These are phyloP conservation scores for Lodderomyces pseudojiufengensis DNA, from an alignment of 1,139 yeast genomes.

Conservation along the genomic window DNA sequence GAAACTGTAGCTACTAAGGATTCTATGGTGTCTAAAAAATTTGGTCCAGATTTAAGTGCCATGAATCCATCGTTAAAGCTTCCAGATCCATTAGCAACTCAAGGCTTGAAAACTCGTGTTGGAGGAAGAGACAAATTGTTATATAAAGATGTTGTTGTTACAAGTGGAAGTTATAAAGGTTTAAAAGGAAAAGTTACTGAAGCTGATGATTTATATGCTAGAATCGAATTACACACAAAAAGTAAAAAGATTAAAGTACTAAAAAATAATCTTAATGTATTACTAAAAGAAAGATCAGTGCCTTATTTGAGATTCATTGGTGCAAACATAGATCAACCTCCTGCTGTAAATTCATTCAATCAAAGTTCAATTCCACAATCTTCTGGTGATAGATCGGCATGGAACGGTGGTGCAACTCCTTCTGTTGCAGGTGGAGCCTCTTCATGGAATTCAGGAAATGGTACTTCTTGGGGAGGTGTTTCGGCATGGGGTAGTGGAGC, in stretches of 20 bases:
- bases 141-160: conserved; percentile 80
- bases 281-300: conserved; percentile 61
- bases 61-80: conserved; percentile 80
- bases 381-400: conserved; percentile 35
- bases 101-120: conserved; percentile 48
- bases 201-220: conserved; percentile 85
- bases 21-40: conserved; percentile 50
- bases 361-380: conserved; percentile 43
- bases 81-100: conserved; percentile 35
- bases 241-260: conserved; percentile 83
- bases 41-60: conserved; percentile 66
- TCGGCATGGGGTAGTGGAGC: conserved; percentile 15
- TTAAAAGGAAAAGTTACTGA: conserved; percentile 91
- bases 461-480: conserved; percentile 22
- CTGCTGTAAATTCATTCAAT: conserved; percentile 13
- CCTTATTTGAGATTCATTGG: conserved; percentile 81
- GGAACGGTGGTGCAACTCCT: conserved; percentile 39
- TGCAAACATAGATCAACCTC: conserved; percentile 24
- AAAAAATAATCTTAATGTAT: conserved; percentile 71
- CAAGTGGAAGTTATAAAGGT: conserved; percentile 91
- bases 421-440: conserved; percentile 28
- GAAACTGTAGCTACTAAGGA: conserved; percentile 84
- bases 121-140: conserved; percentile 80
- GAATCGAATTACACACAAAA: conserved; percentile 91
- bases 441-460: conserved; percentile 26